phyloP scores from a whole-genome alignment of 352 stramenopile genomes.

The Phytophthora podocarpi region DNA sequence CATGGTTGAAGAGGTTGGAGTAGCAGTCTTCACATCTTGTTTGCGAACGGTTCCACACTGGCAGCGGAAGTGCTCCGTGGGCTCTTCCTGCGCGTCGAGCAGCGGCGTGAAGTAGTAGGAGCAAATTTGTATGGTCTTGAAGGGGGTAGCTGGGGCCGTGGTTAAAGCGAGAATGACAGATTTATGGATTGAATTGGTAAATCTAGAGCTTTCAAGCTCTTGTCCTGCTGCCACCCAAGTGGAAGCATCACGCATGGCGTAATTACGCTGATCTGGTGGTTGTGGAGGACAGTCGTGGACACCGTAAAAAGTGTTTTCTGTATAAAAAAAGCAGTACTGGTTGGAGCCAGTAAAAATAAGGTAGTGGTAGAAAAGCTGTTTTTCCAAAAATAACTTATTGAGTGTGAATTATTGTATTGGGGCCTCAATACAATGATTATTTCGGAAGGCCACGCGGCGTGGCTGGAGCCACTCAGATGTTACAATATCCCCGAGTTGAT shows the following conservation, averaged over 20 bases:
- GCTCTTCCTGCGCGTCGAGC: slow-evolving; percentile 9
- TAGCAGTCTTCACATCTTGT: slow-evolving; percentile 11
- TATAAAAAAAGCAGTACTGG: not conserved
- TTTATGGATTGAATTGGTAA: no score
- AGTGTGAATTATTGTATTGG: slow-evolving; percentile 2
- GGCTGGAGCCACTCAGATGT: no score
- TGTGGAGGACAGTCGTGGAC: not conserved
- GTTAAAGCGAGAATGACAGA: not conserved
- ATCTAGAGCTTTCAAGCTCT: no score
- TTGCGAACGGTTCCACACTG: not conserved
- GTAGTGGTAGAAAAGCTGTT: not conserved
- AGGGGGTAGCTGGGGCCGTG: not conserved
- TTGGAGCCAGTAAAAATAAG: not conserved
- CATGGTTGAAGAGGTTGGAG: slow-evolving; percentile 12
- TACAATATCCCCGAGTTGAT: no score
- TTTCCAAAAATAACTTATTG: slow-evolving; percentile 9
- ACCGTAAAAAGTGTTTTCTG: not conserved
- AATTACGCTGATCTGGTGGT: no score
- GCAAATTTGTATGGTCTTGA: slow-evolving; percentile 13
- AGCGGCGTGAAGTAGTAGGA: slow-evolving; percentile 4
- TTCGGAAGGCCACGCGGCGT: slow-evolving; percentile 10
- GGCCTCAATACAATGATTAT: slow-evolving; percentile 5
- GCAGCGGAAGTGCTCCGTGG: slow-evolving; percentile 5
- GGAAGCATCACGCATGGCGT: no score
- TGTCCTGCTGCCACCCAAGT: not conserved